Base-by-base conservation (phyloP, 768 basidiomycete species). In the Suillus plorans region DNA sequence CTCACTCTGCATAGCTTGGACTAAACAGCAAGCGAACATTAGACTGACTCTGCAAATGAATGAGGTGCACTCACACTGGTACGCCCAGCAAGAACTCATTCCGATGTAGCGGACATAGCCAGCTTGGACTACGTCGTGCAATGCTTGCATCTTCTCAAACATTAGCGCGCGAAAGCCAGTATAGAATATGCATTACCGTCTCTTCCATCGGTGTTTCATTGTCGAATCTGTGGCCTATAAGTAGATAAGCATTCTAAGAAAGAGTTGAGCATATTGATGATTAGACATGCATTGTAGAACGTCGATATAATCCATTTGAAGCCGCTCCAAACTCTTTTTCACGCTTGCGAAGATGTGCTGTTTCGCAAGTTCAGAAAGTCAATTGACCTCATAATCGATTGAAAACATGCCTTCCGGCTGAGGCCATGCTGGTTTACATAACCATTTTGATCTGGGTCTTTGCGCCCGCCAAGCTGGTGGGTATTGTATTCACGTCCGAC, bases 341-440 rank as follows among this genome's bases (percentile, higher is more conserved):
- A 84, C 82, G 14, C 83, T 76, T 44, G 85, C 86, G 67, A 89
- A 89, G 71, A 89, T 87, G 70, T 85, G 83, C 79, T 80, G 49
- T 39, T 55, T 47, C 14, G 34, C 20, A 42, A 44, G 36, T 36
- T 41, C 41, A 77, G 70, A 16, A 57, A 36, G n/a, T 58, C 42
- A 44, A 42, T 18, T n/a, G 6, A 31, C 39, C 10, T 47, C 36
- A 60, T 39, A 52, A 49, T 60, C 37, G 59, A 64, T 49, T 60
- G 47, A 22, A 37, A 22, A 62, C 53, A 31, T 61, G 16, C 78
- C 74, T 83, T 85, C 66, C 85, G 78, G 60, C 76, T 80, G 28
- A 82, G 66, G 2, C 84, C 84, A 37, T 74, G 68, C 65, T 83
- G 80, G 65, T 85, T 86, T 59, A 82, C 80, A 64, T 80, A 84